Percentiles rank a stretch among this genome's conserved stretches.
phyloP scores from a whole-genome alignment of 2,329 filamentous ascomycete genomes.

The Colletotrichum tanaceti region DNA sequence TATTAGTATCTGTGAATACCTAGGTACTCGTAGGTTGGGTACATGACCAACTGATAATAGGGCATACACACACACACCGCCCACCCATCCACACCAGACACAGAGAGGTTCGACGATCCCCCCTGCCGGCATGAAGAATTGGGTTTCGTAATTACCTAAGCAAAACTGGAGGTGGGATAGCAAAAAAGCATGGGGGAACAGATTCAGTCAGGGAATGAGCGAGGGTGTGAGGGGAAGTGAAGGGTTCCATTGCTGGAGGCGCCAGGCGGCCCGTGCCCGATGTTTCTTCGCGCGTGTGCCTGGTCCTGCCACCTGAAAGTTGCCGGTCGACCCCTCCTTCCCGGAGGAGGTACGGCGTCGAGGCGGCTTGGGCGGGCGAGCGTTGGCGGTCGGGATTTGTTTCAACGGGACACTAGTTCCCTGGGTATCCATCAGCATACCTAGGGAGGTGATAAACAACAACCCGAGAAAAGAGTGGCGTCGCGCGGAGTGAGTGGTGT shows the following conservation, averaged over 20 bases:
- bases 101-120: conserved; percentile 23
- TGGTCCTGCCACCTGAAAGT: conserved; percentile 10
- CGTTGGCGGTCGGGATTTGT: conserved; percentile 1
- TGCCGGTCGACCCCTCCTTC: conserved; percentile 5
- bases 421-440: background rate
- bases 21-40: too few species aligned
- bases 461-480: background rate
- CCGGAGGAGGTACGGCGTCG: conserved; percentile 4
- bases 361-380: background rate
- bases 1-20: background rate
- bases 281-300: conserved; percentile 1
- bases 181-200: background rate
- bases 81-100: background rate
- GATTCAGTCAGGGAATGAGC: too few species aligned
- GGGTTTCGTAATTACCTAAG: conserved; percentile 4
- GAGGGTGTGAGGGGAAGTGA: background rate
- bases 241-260: conserved; percentile 14
- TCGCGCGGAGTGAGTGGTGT: background rate
- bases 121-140: conserved; percentile 21
- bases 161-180: background rate
- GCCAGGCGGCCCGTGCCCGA: conserved; percentile 15
- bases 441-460: conserved; percentile 7
- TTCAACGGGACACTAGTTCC: conserved; percentile 4
- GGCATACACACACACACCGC: conserved; percentile 21
- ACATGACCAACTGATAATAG: too few species aligned